Evolutionary conservation across 352 stramenopile genomes (phyloP).

Genomic region (Phytophthora sp.): DNA sequence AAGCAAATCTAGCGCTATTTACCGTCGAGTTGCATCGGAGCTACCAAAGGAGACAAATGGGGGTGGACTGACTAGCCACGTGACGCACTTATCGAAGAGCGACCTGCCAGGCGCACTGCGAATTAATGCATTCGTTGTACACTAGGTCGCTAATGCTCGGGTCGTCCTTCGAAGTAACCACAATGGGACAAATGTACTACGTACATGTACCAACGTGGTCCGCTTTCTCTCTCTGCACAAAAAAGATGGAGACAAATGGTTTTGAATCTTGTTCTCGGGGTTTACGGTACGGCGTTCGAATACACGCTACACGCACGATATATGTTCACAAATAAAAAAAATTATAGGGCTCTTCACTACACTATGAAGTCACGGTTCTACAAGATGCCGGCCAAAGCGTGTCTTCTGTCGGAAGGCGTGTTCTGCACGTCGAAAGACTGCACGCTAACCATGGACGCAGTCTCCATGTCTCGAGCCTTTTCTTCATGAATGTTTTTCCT

Average conservation of each 20-base stretch:
- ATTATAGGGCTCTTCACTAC: constrained; percentile 32
- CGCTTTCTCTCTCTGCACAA: constrained; percentile 1
- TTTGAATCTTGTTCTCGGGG: constrained; percentile 42
- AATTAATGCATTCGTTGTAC: neutral
- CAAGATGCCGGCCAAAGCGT: constrained; percentile 30
- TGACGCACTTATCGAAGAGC: too few species aligned
- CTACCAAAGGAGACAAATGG: constrained; percentile 25
- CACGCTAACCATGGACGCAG: constrained; percentile 30
- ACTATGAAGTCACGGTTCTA: constrained; percentile 11
- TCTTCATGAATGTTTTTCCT: constrained; percentile 38
- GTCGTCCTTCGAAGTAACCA: too few species aligned
- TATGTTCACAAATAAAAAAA: constrained; percentile 21
- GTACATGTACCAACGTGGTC: neutral
- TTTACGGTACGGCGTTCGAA: constrained; percentile 5
- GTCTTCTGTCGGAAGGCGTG: constrained; percentile 29
- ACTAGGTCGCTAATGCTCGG: neutral
- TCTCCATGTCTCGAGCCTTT: constrained; percentile 35
- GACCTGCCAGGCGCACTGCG: too few species aligned
- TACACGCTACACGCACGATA: constrained; percentile 8
- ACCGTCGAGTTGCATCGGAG: constrained; percentile 24
- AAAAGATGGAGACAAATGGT: constrained; percentile 19
- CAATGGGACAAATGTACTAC: too few species aligned
- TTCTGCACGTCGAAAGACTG: constrained; percentile 36
- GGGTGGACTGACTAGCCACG: constrained; percentile 37
- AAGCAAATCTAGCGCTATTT: constrained; percentile 13